Percentiles rank a stretch among this genome's conserved stretches.
phyloP scores from a whole-genome alignment of 805 yeast species.

The Yamadazyma tumulicola region DNA sequence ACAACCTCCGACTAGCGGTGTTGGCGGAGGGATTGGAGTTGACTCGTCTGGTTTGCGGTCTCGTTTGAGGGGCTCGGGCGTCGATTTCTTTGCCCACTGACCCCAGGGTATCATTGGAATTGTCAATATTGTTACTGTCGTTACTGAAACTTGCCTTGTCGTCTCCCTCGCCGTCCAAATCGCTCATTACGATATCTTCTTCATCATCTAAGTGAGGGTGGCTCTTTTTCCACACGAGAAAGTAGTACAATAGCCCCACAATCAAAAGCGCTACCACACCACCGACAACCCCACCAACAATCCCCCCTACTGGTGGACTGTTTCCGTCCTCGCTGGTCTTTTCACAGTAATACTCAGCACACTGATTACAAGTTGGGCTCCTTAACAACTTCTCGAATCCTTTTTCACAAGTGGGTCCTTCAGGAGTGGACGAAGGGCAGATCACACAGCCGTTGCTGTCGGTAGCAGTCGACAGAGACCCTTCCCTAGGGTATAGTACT shows the following conservation, averaged over 20 bases:
- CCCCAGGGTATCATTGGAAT: constrained; percentile 4
- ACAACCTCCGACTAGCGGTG: constrained; percentile 22
- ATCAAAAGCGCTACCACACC: constrained; percentile 27
- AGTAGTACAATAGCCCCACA: constrained; percentile 25
- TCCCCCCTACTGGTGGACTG: constrained; percentile 29
- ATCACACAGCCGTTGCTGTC: constrained; percentile 29
- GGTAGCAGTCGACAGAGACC: constrained; percentile 12
- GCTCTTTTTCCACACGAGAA: constrained; percentile 30
- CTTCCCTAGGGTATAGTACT: no score
- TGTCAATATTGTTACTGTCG: constrained; percentile 15
- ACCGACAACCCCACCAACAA: constrained; percentile 43
- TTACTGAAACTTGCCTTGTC: constrained; percentile 16
- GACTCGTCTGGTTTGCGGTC: constrained; percentile 6
- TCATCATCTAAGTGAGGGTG: constrained; percentile 28
- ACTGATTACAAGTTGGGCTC: constrained; percentile 21
- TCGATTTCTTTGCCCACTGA: neutral
- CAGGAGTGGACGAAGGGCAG: constrained; percentile 24
- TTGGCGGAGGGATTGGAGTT: constrained; percentile 5
- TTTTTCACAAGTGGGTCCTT: constrained; percentile 27
- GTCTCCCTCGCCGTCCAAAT: constrained; percentile 16
- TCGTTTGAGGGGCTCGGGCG: neutral
- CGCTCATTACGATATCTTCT: constrained; percentile 20
- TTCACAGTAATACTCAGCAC: constrained; percentile 24
- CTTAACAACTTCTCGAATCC: constrained; percentile 21
- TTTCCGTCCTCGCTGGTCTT: constrained; percentile 6